phyloP scores from a whole-genome alignment of 2,329 filamentous ascomycete species.

The Macroventuria anomochaeta region DNA sequence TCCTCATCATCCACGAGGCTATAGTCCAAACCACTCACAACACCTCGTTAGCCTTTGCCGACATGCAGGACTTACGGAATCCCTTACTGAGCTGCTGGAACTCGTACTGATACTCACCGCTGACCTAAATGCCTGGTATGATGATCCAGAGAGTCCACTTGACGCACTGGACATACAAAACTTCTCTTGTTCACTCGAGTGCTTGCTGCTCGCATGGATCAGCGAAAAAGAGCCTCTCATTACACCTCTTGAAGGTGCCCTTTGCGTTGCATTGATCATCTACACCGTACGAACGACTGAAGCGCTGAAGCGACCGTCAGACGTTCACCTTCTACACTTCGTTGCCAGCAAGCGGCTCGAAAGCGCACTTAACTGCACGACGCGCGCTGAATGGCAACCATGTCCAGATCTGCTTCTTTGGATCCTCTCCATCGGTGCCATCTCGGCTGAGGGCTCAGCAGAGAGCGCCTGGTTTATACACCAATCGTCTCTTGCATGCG shows the following conservation, averaged over 20 bases:
- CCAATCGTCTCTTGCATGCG: conserved; percentile 42
- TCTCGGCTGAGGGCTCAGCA: conserved; percentile 43
- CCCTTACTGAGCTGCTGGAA: conserved; percentile 39
- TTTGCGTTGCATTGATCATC: conserved; percentile 47
- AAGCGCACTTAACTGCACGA: conserved; percentile 44
- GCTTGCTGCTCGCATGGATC: conserved; percentile 42
- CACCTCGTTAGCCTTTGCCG: conserved; percentile 42
- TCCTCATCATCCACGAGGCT: conserved; percentile 40
- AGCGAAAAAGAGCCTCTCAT: conserved; percentile 33
- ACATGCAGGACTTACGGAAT: conserved; percentile 35
- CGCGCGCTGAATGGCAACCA: conserved; percentile 37
- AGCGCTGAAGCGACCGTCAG: conserved; percentile 35
- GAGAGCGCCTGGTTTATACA: conserved; percentile 43
- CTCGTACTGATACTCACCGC: conserved; percentile 42
- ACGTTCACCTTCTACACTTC: conserved; percentile 39
- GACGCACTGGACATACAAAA: conserved; percentile 49
- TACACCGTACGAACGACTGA: conserved; percentile 47
- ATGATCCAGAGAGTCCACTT: conserved; percentile 36
- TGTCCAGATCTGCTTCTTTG: conserved; percentile 48
- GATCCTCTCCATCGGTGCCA: conserved; percentile 46
- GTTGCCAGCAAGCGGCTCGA: conserved; percentile 43
- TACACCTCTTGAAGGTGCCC: conserved; percentile 42
- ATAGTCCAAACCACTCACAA: conserved; percentile 36
- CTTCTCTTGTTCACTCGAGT: conserved; percentile 44
- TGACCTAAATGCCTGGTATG: conserved; percentile 45